phyloP scores from a whole-genome alignment of 2,329 filamentous ascomycete genomes.

The Chaetomium sp. region DNA sequence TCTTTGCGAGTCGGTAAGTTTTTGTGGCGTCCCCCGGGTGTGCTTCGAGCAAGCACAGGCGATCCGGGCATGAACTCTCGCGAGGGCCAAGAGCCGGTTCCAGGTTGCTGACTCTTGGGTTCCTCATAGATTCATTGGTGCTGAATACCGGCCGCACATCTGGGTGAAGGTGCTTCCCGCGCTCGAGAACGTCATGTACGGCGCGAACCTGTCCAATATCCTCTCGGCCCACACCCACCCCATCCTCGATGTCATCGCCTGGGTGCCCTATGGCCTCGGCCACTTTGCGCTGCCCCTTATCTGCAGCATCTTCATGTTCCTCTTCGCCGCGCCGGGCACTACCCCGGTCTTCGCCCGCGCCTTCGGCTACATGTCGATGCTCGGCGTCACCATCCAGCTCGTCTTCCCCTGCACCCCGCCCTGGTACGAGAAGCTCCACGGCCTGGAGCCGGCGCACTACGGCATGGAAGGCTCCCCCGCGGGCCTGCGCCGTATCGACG shows the following conservation, averaged over 20 bases:
- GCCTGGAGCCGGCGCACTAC: conserved; percentile 87
- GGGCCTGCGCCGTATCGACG: conserved; percentile 84
- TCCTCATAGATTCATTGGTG: conserved; percentile 74
- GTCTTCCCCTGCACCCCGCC: conserved; percentile 92
- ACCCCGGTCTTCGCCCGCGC: conserved; percentile 81
- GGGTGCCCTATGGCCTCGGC: conserved; percentile 88
- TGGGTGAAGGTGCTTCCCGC: conserved; percentile 94
- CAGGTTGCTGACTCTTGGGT: conserved; percentile 13
- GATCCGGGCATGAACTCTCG: background rate
- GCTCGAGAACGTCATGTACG: conserved; percentile 94
- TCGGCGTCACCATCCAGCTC: conserved; percentile 84
- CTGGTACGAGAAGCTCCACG: conserved; percentile 95
- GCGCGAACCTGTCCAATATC: conserved; percentile 93
- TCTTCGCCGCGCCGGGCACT: conserved; percentile 85
- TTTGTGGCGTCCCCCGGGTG: background rate
- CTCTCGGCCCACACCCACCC: conserved; percentile 86
- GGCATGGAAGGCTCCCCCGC: conserved; percentile 88
- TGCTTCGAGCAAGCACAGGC: background rate
- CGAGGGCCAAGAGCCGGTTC: background rate
- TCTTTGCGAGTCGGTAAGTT: conserved; percentile 88
- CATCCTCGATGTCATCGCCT: conserved; percentile 83
- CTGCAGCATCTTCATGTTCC: conserved; percentile 76
- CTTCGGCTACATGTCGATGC: conserved; percentile 91
- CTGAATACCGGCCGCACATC: conserved; percentile 86
- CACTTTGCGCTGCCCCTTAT: conserved; percentile 87